Percentiles rank a stretch among this genome's conserved stretches.
Evolutionary conservation across 2,329 filamentous ascomycete species (phyloP).

Genomic region (Helotiales sp.): DNA sequence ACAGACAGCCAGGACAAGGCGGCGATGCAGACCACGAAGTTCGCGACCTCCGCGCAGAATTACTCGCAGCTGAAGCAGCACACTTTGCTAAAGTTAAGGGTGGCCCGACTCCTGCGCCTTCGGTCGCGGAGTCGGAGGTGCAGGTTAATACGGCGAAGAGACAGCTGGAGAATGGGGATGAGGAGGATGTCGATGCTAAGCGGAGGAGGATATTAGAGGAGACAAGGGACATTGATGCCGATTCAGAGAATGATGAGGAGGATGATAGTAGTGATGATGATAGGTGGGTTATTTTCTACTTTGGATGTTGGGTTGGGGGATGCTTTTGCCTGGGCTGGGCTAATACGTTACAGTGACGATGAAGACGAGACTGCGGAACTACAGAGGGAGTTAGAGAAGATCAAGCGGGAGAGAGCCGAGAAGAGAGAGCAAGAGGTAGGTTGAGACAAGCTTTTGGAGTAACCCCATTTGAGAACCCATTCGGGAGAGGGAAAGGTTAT

Average conservation of each 20-base stretch:
- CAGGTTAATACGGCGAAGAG: constrained; percentile 69
- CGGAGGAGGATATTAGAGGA: constrained; percentile 86
- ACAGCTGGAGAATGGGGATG: constrained; percentile 58
- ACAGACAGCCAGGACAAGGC: constrained; percentile 84
- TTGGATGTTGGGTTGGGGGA: neutral
- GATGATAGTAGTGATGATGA: constrained; percentile 64
- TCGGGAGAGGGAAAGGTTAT: neutral
- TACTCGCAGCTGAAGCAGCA: constrained; percentile 84
- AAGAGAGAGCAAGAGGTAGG: constrained; percentile 78
- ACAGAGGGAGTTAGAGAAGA: constrained; percentile 91
- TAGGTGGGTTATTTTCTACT: constrained; percentile 45
- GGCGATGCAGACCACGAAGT: constrained; percentile 72
- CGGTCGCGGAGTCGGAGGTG: constrained; percentile 51
- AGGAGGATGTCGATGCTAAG: constrained; percentile 74
- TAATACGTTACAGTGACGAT: constrained; percentile 60
- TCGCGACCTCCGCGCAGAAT: constrained; percentile 86
- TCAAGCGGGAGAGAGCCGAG: constrained; percentile 80
- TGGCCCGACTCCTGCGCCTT: constrained; percentile 50
- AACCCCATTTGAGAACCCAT: too few relatives aligned
- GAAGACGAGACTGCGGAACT: constrained; percentile 88
- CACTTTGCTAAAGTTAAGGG: constrained; percentile 87
- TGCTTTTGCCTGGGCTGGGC: constrained; percentile 14
- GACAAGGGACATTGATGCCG: constrained; percentile 84
- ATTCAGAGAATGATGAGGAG: constrained; percentile 65
- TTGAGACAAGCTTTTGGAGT: constrained; percentile 40